phyloP scores from a whole-genome alignment of 805 yeast genomes.

The Metschnikowia cubensis region DNA sequence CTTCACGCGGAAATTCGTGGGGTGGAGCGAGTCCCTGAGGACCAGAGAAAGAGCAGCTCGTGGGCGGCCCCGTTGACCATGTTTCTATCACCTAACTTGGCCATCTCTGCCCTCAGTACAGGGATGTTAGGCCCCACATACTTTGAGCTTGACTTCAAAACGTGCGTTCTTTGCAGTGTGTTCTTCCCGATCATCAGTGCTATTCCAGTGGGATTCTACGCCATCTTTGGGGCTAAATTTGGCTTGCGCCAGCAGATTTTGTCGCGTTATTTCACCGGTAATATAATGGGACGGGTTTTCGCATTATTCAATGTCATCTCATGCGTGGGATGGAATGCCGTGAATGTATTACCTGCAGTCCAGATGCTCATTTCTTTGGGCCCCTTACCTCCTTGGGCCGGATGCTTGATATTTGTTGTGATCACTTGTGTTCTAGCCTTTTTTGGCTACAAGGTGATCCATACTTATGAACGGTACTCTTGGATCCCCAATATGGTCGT shows the following conservation, averaged over 20 bases:
- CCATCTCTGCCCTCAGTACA: constrained; percentile 15
- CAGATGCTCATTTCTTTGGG: constrained; percentile 28
- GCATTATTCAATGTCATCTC: constrained; percentile 26
- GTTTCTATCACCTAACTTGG: constrained; percentile 29
- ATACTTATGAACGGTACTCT: constrained; percentile 28
- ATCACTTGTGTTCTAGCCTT: constrained; percentile 26
- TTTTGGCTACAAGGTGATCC: constrained; percentile 32
- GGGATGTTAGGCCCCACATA: constrained; percentile 17
- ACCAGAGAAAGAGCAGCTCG: constrained; percentile 15
- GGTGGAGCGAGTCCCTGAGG: constrained; percentile 26
- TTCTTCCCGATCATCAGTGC: constrained; percentile 14
- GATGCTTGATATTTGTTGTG: constrained; percentile 31
- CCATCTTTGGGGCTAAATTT: constrained; percentile 16
- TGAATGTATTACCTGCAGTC: constrained; percentile 29
- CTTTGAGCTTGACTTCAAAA: constrained; percentile 14
- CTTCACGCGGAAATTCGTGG: constrained; percentile 29
- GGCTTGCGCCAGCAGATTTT: constrained; percentile 27
- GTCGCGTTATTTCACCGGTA: constrained; percentile 30
- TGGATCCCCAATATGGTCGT: constrained; percentile 31
- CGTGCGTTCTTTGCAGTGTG: constrained; percentile 12
- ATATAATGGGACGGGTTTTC: constrained; percentile 28
- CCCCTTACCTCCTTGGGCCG: constrained; percentile 32
- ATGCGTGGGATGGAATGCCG: constrained; percentile 35
- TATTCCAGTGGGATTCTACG: constrained; percentile 16
- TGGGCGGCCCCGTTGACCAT: constrained; percentile 23